These are phyloP conservation scores for Magnolia kwangsiensis DNA, from an alignment of 164 flowering plant genomes.

Conservation along the genomic window DNA sequence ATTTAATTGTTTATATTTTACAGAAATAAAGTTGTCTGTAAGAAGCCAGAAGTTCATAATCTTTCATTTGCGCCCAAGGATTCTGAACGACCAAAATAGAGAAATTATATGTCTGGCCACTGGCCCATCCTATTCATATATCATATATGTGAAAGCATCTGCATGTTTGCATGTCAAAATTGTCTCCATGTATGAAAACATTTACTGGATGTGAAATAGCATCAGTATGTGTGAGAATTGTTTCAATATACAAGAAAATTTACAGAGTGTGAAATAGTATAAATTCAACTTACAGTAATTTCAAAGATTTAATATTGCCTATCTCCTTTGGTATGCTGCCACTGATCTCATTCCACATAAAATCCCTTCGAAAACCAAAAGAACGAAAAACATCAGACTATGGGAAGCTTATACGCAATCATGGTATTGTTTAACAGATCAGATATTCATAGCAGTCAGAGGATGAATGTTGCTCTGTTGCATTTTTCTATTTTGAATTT, in stretches of 20 bases:
- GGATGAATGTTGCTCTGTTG: not conserved
- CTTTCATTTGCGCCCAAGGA: no score
- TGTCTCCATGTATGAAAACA: no score
- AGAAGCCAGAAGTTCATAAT: no score
- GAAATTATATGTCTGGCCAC: no score
- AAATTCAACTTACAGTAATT: conserved; percentile 55
- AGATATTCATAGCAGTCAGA: not conserved
- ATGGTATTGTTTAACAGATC: not conserved
- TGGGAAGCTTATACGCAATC: not conserved
- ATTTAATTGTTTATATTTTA: no score
- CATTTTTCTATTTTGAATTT: not conserved
- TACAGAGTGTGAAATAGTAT: not conserved
- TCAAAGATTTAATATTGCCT: conserved; percentile 61
- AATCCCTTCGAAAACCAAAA: conserved; percentile 44
- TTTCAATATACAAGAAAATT: not conserved
- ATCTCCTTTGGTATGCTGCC: conserved; percentile 91
- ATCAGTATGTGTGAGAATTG: no score
- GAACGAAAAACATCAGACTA: not conserved
- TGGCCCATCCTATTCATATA: no score
- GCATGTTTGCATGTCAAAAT: no score
- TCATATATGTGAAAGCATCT: no score
- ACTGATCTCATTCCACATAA: conserved; percentile 87
- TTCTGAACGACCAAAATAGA: no score
- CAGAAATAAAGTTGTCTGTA: no score
- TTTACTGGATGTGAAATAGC: no score